phyloP scores from a whole-genome alignment of 192 early-diverging fungal genomes.

The Coemansia sp. region DNA sequence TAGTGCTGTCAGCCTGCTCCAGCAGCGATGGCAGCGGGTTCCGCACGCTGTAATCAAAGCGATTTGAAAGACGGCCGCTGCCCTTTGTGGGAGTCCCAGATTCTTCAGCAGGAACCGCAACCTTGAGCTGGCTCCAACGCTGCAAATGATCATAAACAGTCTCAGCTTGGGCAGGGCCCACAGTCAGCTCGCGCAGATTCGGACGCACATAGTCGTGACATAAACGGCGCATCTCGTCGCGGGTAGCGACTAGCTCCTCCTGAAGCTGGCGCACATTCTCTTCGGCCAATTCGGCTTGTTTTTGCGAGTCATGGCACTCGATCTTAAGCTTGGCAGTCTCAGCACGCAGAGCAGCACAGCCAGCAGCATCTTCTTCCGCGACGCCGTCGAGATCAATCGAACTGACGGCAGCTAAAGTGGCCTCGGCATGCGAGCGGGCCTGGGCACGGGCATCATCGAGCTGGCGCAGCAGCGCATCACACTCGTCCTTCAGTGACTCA shows the following conservation, averaged over 20 bases:
- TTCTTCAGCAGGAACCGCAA: conserved; percentile 25
- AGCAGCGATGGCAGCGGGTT: not conserved
- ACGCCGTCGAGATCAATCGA: conserved; percentile 12
- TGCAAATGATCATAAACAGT: conserved; percentile 25
- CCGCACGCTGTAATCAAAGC: not conserved
- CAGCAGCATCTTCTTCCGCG: conserved; percentile 5
- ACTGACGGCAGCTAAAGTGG: conserved; percentile 20
- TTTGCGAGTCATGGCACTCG: conserved; percentile 21
- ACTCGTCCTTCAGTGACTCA: conserved; percentile 36
- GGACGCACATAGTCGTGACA: conserved; percentile 38
- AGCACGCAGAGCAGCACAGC: conserved; percentile 24
- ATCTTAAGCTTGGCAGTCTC: conserved; percentile 30
- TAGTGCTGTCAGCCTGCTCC: not conserved
- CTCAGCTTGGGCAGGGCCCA: conserved; percentile 32
- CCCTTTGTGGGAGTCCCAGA: conserved; percentile 21
- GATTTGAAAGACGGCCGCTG: not conserved
- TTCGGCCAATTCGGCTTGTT: conserved; percentile 11
- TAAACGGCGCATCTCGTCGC: conserved; percentile 15
- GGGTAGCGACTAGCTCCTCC: conserved; percentile 13
- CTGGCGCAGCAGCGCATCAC: conserved; percentile 29
- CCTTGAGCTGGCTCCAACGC: conserved; percentile 46
- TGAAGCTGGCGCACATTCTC: conserved; percentile 9
- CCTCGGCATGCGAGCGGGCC: conserved; percentile 16
- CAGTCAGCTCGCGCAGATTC: conserved; percentile 35
- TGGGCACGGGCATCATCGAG: conserved; percentile 21